Base-by-base conservation (phyloP, 306 rosid species). In the Betula pendula region DNA sequence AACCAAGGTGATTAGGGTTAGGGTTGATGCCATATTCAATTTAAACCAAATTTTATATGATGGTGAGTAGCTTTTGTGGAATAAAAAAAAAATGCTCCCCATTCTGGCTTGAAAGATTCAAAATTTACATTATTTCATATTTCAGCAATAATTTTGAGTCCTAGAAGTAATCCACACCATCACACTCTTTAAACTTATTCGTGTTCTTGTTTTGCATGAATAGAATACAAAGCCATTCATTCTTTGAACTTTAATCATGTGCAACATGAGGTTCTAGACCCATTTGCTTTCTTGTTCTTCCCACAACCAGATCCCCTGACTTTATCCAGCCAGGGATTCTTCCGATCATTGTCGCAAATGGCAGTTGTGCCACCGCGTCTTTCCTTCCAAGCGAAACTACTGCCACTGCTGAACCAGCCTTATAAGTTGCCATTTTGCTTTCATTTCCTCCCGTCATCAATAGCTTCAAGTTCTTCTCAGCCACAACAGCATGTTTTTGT, bases 271-370 rank as follows among this genome's bases (percentile, higher is more conserved):
- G 72, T 47, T 77, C 79, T 45, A 90, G 83, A 29, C 92, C 97
- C 81, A 91, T 70, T 65, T 82, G 84, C 84, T 86, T 90, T 81
- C 96, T 91, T 71, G 92, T 82, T 77, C 65, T 89, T 60, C 93
- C 92, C 29, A 91, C 94, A 76, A 91, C 90, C 70, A 94, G 88
- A 76, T 94, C 94, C 65, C 90, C 77, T 3, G 94, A 91, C 68
- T 94, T 94, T 55, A 91, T 59, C 63, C 82, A 8, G 59, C 90
- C 92, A 17, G 97, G 94, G 58, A 91, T 33, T 62, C 84, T 76
- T 77, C 97, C 96, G 9, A 49, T 44, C 25, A 86, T 52, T 38
- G 94, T 90, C 6, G 86, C 55, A 70, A 81, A 78, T 11, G 96
- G 86, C 35, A 88, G 45, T 75, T 91, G 94, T 9, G 96, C 92